phyloP scores from a whole-genome alignment of 2,329 filamentous ascomycete species.

The Daldinia eschscholtzii region DNA sequence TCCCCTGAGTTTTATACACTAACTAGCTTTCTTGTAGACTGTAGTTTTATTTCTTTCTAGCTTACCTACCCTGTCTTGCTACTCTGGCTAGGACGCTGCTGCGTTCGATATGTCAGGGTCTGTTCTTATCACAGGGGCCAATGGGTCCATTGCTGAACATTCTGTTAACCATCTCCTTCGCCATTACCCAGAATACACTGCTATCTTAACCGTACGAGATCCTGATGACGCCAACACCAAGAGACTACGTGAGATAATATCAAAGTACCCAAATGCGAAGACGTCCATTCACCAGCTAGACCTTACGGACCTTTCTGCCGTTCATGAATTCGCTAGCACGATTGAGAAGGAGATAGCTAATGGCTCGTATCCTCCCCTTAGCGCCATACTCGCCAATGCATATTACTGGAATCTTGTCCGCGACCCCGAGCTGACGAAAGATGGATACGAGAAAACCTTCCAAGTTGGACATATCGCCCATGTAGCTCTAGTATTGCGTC shows the following conservation, averaged over 20 bases:
- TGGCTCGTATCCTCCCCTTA: constrained; percentile 51
- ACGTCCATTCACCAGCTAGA: constrained; percentile 53
- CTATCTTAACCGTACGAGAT: constrained; percentile 53
- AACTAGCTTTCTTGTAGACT: neutral
- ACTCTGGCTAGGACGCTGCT: neutral
- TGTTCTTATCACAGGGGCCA: constrained; percentile 55
- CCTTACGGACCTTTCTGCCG: constrained; percentile 50
- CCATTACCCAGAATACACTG: constrained; percentile 38
- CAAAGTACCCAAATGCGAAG: constrained; percentile 54
- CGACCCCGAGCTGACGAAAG: constrained; percentile 51
- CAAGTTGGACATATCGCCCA: constrained; percentile 57
- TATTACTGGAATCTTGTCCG: constrained; percentile 54
- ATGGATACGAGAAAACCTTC: constrained; percentile 56
- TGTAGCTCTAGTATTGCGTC: constrained; percentile 53
- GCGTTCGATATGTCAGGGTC: constrained; percentile 49
- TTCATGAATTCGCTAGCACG: constrained; percentile 51
- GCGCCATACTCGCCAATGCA: constrained; percentile 56
- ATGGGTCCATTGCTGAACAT: constrained; percentile 52
- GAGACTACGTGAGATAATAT: constrained; percentile 45
- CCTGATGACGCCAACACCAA: constrained; percentile 50
- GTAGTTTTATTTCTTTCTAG: neutral
- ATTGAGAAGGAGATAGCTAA: constrained; percentile 48
- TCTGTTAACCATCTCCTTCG: constrained; percentile 41
- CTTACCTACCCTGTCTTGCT: neutral
- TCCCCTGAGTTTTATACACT: neutral